Conservation (phyloP, 768 basidiomycete genomes). For the Podaxis mareebaensis region DNA sequence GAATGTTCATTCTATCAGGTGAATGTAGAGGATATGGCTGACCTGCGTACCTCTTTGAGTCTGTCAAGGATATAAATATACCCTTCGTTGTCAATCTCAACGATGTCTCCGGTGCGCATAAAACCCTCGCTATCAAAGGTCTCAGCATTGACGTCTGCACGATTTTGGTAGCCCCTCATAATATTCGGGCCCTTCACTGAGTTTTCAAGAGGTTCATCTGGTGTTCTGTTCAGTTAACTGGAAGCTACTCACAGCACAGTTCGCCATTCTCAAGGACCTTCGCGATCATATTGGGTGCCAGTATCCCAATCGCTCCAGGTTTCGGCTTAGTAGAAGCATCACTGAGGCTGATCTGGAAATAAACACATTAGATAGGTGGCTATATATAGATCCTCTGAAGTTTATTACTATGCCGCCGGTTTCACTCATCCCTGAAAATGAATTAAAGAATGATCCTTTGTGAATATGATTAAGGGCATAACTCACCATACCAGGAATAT, state of each 20-base stretch:
- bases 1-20: background rate
- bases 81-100: background rate
- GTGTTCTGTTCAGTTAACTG: background rate
- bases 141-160: background rate
- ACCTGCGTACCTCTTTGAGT: background rate
- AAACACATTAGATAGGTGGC: background rate
- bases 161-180: conserved; percentile 2
- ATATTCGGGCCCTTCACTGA: conserved; percentile 2
- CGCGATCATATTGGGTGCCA: conserved; percentile 2
- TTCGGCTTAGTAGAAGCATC: background rate
- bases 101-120: conserved; percentile 4
- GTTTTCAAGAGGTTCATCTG: background rate
- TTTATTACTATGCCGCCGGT: conserved; percentile 3
- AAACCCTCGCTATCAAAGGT: conserved; percentile 6
- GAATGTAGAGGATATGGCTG: background rate
- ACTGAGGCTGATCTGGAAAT: background rate
- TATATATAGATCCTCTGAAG: background rate
- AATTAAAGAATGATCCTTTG: no score
- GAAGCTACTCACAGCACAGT: conserved; percentile 4
- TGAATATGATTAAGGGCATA: background rate
- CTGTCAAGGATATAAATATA: conserved; percentile 10
- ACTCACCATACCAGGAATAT: conserved; percentile 6
- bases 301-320: background rate
- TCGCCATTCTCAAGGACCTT: conserved; percentile 9
- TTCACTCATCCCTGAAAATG: background rate